A percentile compares a stretch with the other conserved stretches of the same genome.
phyloP scores from a whole-genome alignment of 1,284 basidiomycete genomes.

The Sporisorium graminicola region DNA sequence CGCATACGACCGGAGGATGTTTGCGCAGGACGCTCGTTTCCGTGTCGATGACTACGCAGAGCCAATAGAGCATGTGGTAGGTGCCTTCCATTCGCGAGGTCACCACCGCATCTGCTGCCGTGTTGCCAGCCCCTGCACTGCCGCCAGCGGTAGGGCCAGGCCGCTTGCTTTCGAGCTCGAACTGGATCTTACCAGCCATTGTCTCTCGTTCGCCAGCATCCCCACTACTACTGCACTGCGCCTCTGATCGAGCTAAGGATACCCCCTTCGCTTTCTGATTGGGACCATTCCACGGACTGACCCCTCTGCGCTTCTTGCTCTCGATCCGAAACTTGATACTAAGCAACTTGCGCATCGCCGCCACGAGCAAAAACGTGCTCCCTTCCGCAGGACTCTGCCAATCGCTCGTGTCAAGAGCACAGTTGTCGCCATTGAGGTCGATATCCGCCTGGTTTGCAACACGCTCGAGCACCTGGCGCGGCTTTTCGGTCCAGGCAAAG shows the following conservation, averaged over 20 bases:
- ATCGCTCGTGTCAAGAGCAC: constrained; percentile 29
- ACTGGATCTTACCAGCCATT: constrained; percentile 19
- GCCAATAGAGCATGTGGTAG: constrained; percentile 39
- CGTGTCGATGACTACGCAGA: constrained; percentile 28
- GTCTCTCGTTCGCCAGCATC: not conserved
- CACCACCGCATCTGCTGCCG: not conserved
- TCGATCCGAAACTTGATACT: constrained; percentile 36
- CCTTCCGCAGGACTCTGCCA: constrained; percentile 41
- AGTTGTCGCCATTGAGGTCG: constrained; percentile 28
- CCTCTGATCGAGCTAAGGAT: not conserved
- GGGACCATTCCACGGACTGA: constrained; percentile 14
- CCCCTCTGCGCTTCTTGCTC: constrained; percentile 18
- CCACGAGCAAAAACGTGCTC: constrained; percentile 33
- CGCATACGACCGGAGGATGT: constrained; percentile 25
- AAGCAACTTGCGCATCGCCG: constrained; percentile 29
- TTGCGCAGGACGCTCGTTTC: constrained; percentile 30
- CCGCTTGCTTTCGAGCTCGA: constrained; percentile 18
- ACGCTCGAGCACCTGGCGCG: constrained; percentile 24
- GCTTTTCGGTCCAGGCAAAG: constrained; percentile 45
- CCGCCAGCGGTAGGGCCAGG: too few species aligned
- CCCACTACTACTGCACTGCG: too few species aligned
- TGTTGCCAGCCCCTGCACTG: too few species aligned
- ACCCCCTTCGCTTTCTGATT: not conserved
- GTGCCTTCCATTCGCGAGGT: constrained; percentile 26
- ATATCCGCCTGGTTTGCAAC: constrained; percentile 2